These are phyloP conservation scores for Backusella parvicylindrica DNA, from an alignment of 192 early-diverging fungal species.

Conservation along the genomic window DNA sequence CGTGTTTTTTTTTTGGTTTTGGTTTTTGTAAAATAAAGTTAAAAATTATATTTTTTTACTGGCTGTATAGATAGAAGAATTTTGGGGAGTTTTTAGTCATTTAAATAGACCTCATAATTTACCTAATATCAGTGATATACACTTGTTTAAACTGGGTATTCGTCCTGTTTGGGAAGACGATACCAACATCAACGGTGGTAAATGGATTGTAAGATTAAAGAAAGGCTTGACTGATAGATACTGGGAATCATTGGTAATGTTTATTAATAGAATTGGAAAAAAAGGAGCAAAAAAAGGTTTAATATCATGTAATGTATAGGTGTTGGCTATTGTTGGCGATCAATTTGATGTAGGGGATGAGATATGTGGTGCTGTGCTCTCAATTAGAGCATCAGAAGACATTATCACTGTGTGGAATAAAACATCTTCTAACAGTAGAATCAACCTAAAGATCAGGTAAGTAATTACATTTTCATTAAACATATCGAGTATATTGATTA, in stretches of 20 bases:
- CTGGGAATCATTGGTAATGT: slow-evolving; percentile 83
- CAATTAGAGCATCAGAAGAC: slow-evolving; percentile 89
- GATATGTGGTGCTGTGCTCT: slow-evolving; percentile 91
- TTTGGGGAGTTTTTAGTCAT: slow-evolving; percentile 78
- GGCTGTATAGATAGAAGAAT: slow-evolving; percentile 64
- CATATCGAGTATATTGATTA: no score
- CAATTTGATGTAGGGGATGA: slow-evolving; percentile 86
- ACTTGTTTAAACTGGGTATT: slow-evolving; percentile 89
- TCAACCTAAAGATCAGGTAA: slow-evolving; percentile 81
- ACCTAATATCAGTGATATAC: slow-evolving; percentile 85
- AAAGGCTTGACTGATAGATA: slow-evolving; percentile 90
- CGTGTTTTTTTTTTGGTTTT: neutral
- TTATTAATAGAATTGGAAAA: neutral
- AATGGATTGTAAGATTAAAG: slow-evolving; percentile 92
- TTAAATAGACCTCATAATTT: slow-evolving; percentile 82
- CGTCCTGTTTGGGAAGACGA: slow-evolving; percentile 96
- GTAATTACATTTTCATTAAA: no score
- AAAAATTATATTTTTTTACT: neutral
- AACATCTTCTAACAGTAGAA: slow-evolving; percentile 76
- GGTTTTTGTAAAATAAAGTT: neutral
- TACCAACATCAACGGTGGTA: slow-evolving; percentile 83
- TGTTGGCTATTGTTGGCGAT: slow-evolving; percentile 86
- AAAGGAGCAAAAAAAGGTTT: neutral
- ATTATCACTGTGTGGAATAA: slow-evolving; percentile 95
- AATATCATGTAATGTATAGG: slow-evolving; percentile 29